Conservation (phyloP, 1,284 basidiomycete genomes). For the Dichomitus squalens region DNA sequence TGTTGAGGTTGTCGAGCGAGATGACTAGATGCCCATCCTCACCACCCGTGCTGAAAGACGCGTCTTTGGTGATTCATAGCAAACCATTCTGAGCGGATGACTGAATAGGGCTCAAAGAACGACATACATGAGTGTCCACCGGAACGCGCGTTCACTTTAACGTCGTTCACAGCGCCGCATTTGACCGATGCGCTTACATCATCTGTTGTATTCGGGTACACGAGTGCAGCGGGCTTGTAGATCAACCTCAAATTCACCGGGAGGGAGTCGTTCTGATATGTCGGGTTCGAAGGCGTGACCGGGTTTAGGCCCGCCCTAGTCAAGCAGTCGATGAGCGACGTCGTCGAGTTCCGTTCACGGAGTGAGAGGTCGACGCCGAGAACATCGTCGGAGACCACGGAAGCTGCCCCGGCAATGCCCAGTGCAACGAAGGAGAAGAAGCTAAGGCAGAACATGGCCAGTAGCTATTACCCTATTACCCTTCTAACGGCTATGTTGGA, state of each 20-base stretch:
- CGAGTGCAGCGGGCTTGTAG: neutral
- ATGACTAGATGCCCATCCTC: neutral
- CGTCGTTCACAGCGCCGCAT: neutral
- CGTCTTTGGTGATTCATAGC: neutral
- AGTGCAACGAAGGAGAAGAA: neutral
- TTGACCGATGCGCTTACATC: neutral
- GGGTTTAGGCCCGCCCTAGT: neutral
- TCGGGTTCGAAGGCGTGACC: neutral
- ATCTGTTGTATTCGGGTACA: neutral
- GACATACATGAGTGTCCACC: slow-evolving; percentile 1
- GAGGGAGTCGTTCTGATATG: neutral
- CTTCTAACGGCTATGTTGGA: no score
- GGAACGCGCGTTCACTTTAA: neutral
- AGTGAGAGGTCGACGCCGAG: neutral
- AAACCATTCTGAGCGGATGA: neutral
- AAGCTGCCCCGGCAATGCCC: neutral
- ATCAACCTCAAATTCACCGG: neutral
- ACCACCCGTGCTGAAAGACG: neutral
- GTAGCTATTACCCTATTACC: neutral
- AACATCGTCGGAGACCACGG: neutral
- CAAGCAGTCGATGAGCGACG: neutral
- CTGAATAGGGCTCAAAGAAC: neutral
- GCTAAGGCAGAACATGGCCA: neutral
- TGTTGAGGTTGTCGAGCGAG: neutral
- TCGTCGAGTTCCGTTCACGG: neutral